Conservation (phyloP, 208 protist species). For the Trichomonas gallinae region DNA sequence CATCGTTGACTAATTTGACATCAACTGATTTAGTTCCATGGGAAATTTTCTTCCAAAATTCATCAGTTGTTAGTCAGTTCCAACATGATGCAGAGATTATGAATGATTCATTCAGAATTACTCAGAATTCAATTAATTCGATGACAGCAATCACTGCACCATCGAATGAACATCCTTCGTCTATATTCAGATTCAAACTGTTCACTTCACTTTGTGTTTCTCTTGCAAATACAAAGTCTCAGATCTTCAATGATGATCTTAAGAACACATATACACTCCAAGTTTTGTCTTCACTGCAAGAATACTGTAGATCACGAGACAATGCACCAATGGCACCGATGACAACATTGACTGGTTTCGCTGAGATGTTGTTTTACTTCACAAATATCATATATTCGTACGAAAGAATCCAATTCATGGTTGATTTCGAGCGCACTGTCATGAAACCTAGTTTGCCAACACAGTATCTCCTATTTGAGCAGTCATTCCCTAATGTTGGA, state of each 20-base stretch:
- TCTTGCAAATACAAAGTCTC: neutral
- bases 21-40: neutral
- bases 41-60: neutral
- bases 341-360: neutral
- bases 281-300: neutral
- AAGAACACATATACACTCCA: neutral
- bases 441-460: neutral
- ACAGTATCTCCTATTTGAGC: neutral
- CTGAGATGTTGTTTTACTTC: neutral
- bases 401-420: neutral
- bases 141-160: neutral
- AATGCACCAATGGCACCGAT: neutral
- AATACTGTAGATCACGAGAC: neutral
- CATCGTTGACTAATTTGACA: neutral
- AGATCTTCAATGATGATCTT: no score
- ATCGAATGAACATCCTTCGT: neutral
- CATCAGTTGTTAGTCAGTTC: no score
- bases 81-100: neutral
- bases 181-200: neutral
- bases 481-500: neutral
- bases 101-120: neutral
- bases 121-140: neutral
- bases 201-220: neutral
- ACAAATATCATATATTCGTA: neutral
- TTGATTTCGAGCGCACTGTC: neutral